Evolutionary conservation across 371 early-diverging fungal genomes (phyloP).

Genomic region (Mucor racemosus): DNA sequence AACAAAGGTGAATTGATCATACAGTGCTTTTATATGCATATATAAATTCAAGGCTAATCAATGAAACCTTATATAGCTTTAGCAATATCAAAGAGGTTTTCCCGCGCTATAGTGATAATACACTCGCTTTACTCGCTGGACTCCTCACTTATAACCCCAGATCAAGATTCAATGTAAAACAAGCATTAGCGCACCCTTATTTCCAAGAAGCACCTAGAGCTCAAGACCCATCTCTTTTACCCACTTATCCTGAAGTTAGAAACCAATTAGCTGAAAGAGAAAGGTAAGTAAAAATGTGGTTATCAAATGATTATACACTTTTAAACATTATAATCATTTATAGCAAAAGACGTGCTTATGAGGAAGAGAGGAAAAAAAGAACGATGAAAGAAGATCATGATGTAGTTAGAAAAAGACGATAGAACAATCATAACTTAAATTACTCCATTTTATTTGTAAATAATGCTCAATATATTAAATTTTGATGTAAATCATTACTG

Average conservation of each 20-base stretch:
- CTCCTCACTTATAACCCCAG: slow-evolving; percentile 83
- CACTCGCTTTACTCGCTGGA: slow-evolving; percentile 73
- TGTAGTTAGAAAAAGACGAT: slow-evolving; percentile 7
- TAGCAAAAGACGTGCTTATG: slow-evolving; percentile 24
- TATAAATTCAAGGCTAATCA: too few species aligned
- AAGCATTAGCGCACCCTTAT: slow-evolving; percentile 80
- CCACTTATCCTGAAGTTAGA: slow-evolving; percentile 72
- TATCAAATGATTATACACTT: too few species aligned
- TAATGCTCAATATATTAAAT: not conserved
- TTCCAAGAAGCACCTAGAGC: slow-evolving; percentile 75
- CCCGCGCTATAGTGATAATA: slow-evolving; percentile 62
- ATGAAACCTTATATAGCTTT: slow-evolving; percentile 31
- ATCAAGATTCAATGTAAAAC: slow-evolving; percentile 71
- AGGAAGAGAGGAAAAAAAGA: slow-evolving; percentile 28
- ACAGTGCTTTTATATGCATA: too few species aligned
- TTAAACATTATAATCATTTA: too few species aligned
- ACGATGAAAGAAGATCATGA: slow-evolving; percentile 12
- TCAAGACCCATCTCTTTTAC: slow-evolving; percentile 62
- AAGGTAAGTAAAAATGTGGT: slow-evolving; percentile 27
- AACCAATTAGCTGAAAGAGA: slow-evolving; percentile 52
- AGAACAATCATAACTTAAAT: not conserved
- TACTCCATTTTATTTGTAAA: not conserved
- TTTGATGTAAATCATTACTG: too few species aligned
- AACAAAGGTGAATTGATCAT: slow-evolving; percentile 48
- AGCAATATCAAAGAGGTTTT: slow-evolving; percentile 65